Conservation (phyloP, 2,329 filamentous ascomycete species). For the Aspergillus pseudoglaucus region DNA sequence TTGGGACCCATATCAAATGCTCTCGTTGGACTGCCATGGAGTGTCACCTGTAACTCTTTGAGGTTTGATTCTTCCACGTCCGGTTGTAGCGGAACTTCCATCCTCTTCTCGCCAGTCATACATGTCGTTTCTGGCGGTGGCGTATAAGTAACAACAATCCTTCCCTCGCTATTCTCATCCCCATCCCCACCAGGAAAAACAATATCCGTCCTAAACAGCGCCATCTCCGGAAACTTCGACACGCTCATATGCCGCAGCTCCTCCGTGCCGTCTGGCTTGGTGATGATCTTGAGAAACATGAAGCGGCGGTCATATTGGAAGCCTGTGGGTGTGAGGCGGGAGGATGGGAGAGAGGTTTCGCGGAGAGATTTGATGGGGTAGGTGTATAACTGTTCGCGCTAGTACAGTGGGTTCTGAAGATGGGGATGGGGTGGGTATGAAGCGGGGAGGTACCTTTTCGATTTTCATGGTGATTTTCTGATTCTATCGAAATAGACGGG, state of each 20-base stretch:
- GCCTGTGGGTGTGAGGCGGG: conserved; percentile 56
- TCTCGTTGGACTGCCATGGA: conserved; percentile 54
- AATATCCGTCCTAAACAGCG: conserved; percentile 58
- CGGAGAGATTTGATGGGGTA: conserved; percentile 71
- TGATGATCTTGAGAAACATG: conserved; percentile 56
- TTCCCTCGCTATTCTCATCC: conserved; percentile 24
- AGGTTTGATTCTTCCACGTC: conserved; percentile 37
- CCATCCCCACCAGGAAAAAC: conserved; percentile 22
- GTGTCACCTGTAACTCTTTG: conserved; percentile 46
- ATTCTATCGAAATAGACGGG: neutral
- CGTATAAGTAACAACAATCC: conserved; percentile 37
- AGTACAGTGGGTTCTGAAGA: neutral
- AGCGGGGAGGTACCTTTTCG: conserved; percentile 21
- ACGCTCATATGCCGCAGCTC: conserved; percentile 55
- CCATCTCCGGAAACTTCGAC: conserved; percentile 51
- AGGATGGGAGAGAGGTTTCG: conserved; percentile 49
- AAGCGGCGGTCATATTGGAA: conserved; percentile 62
- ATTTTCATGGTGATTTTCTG: conserved; percentile 22
- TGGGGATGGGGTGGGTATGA: neutral
- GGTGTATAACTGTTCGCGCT: conserved; percentile 51
- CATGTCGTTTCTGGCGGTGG: conserved; percentile 13
- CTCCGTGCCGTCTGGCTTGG: conserved; percentile 12
- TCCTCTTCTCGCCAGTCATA: conserved; percentile 10
- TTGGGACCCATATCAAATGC: conserved; percentile 58
- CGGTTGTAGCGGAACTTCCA: conserved; percentile 55